These are phyloP conservation scores for Metrosideros polymorpha DNA, from an alignment of 441 rosid species.

Conservation along the genomic window DNA sequence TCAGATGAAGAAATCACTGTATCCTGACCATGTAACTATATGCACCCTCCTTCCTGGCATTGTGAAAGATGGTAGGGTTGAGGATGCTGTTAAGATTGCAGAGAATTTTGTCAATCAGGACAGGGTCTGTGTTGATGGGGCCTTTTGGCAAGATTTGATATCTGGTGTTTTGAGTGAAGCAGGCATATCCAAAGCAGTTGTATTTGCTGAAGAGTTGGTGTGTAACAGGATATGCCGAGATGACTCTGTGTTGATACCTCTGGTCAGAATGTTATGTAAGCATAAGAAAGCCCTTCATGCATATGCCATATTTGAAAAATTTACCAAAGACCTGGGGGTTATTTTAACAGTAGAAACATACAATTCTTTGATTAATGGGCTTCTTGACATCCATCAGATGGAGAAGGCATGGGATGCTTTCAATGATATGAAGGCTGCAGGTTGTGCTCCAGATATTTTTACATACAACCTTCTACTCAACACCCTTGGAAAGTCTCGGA, in stretches of 20 bases:
- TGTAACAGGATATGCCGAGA: slow-evolving; percentile 33
- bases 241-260: slow-evolving; percentile 54
- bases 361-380: slow-evolving; percentile 58
- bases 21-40: slow-evolving; percentile 72
- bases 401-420: slow-evolving; percentile 45
- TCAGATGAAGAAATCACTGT: slow-evolving; percentile 76
- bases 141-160: slow-evolving; percentile 74
- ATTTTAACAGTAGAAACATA: slow-evolving; percentile 35
- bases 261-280: slow-evolving; percentile 54
- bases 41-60: slow-evolving; percentile 88
- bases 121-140: slow-evolving; percentile 7
- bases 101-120: slow-evolving; percentile 39
- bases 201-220: slow-evolving; percentile 57
- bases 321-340: slow-evolving; percentile 52
- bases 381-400: slow-evolving; percentile 35
- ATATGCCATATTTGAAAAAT: slow-evolving; percentile 37
- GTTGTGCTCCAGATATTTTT: slow-evolving; percentile 51
- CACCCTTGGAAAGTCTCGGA: slow-evolving; percentile 61
- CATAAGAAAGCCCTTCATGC: slow-evolving; percentile 48
- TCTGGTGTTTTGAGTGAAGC: slow-evolving; percentile 58
- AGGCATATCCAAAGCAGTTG: slow-evolving; percentile 47
- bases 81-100: slow-evolving; percentile 60
- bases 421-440: slow-evolving; percentile 48
- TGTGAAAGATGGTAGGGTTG: slow-evolving; percentile 48
- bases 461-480: slow-evolving; percentile 74